phyloP scores from a whole-genome alignment of 2,329 filamentous ascomycete genomes.

The Camillea tinctor region DNA sequence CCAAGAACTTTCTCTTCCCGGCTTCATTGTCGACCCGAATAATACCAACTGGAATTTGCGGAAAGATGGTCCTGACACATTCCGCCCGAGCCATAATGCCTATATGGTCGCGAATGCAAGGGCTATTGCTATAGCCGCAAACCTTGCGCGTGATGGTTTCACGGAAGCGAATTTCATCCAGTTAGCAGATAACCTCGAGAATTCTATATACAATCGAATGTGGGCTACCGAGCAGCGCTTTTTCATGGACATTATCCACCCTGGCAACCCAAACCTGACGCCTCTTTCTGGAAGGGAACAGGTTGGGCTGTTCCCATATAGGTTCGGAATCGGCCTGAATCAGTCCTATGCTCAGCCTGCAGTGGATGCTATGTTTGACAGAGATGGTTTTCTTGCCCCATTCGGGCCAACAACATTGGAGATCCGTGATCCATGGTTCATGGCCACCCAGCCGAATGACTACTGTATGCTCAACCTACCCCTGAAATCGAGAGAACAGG shows the following conservation, averaged over 20 bases:
- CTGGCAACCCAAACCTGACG: conserved; percentile 36
- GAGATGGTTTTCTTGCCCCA: conserved; percentile 36
- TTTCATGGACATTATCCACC: conserved; percentile 39
- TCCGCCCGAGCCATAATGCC: conserved; percentile 40
- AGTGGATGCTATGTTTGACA: conserved; percentile 35
- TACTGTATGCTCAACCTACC: conserved; percentile 22
- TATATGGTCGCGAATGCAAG: conserved; percentile 44
- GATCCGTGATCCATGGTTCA: conserved; percentile 39
- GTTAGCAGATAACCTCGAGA: conserved; percentile 35
- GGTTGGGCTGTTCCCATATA: conserved; percentile 42
- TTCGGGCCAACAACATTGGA: conserved; percentile 44
- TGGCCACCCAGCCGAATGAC: conserved; percentile 30
- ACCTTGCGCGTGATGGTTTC: conserved; percentile 31
- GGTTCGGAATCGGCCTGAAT: conserved; percentile 40
- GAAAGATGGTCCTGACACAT: conserved; percentile 40
- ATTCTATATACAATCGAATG: conserved; percentile 34
- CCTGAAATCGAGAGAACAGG: background rate
- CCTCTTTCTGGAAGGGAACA: conserved; percentile 38
- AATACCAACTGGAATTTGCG: conserved; percentile 30
- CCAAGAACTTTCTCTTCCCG: conserved; percentile 41
- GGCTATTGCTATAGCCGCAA: conserved; percentile 39
- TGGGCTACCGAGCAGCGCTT: conserved; percentile 39
- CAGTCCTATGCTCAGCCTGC: conserved; percentile 30
- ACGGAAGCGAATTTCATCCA: conserved; percentile 32
- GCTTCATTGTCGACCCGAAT: conserved; percentile 37